Evolutionary conservation across 768 basidiomycete species (phyloP).

Genomic region (Gloeopeniophorella convolvens): DNA sequence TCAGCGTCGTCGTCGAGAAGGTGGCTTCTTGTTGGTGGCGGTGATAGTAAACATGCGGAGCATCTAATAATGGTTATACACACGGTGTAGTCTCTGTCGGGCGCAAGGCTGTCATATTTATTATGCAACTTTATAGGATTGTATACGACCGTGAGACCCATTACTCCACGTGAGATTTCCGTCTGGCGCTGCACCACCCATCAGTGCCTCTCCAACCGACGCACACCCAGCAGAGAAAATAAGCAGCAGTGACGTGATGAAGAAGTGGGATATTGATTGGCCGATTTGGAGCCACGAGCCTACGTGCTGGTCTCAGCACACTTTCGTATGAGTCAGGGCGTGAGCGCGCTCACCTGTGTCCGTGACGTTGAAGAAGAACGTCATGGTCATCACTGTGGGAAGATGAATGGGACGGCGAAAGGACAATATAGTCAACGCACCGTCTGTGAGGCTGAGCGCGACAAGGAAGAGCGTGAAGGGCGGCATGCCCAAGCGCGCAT

Average conservation of each 20-base stretch:
- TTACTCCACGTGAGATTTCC: too few relatives aligned
- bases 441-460: constrained; percentile 67
- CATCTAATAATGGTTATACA: too few relatives aligned
- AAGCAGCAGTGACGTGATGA: constrained; percentile 71
- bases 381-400: constrained; percentile 64
- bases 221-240: constrained; percentile 78
- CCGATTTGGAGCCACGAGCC: constrained; percentile 90
- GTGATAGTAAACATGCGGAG: too few relatives aligned
- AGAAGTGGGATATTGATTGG: constrained; percentile 83
- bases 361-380: constrained; percentile 78
- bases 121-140: too few relatives aligned
- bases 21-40: too few relatives aligned
- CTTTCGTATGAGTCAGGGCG: not conserved
- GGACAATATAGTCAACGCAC: constrained; percentile 33
- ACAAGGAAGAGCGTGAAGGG: constrained; percentile 79
- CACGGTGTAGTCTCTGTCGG: too few relatives aligned
- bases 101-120: too few relatives aligned
- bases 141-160: too few relatives aligned
- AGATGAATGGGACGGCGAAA: not conserved
- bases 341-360: constrained; percentile 51
- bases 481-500: constrained; percentile 58
- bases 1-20: too few relatives aligned
- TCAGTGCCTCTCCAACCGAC: constrained; percentile 62
- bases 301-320: constrained; percentile 19
- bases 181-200: too few relatives aligned